Percentiles rank a stretch among this genome's conserved stretches.
phyloP scores from a whole-genome alignment of 768 basidiomycete genomes.

The Xerocomus potaroensis region DNA sequence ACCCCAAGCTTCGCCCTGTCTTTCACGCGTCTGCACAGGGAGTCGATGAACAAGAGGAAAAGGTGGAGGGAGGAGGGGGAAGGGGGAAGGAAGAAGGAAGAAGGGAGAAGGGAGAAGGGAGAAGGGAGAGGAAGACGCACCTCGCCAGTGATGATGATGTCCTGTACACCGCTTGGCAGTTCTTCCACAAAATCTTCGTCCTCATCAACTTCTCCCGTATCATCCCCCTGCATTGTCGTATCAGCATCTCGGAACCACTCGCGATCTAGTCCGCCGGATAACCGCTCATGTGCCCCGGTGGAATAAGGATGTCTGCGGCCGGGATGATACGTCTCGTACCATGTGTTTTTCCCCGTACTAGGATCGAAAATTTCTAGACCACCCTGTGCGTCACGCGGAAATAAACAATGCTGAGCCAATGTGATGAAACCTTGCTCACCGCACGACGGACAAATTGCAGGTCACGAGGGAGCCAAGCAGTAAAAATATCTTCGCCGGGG shows the following conservation, averaged over 20 bases:
- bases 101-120: neutral
- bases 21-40: slow-evolving; percentile 37
- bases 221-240: slow-evolving; percentile 11
- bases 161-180: slow-evolving; percentile 39
- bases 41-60: neutral
- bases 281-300: slow-evolving; percentile 30
- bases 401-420: slow-evolving; percentile 8
- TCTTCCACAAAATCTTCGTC: slow-evolving; percentile 38
- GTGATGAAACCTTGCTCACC: slow-evolving; percentile 24
- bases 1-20: slow-evolving; percentile 48
- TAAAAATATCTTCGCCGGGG: slow-evolving; percentile 42
- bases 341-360: slow-evolving; percentile 33
- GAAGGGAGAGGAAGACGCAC: slow-evolving; percentile 25
- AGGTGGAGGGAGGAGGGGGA: neutral
- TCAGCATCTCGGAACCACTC: slow-evolving; percentile 27
- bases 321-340: slow-evolving; percentile 46
- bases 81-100: neutral
- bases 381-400: slow-evolving; percentile 29
- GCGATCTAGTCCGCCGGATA: slow-evolving; percentile 5
- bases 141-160: slow-evolving; percentile 51
- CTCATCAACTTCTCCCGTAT: slow-evolving; percentile 33
- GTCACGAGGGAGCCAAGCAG: slow-evolving; percentile 45
- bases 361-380: slow-evolving; percentile 41
- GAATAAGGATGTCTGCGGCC: slow-evolving; percentile 35
- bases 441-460: slow-evolving; percentile 29